phyloP scores from a whole-genome alignment of 2,329 filamentous ascomycete genomes.

The Pochonia chlamydosporia region DNA sequence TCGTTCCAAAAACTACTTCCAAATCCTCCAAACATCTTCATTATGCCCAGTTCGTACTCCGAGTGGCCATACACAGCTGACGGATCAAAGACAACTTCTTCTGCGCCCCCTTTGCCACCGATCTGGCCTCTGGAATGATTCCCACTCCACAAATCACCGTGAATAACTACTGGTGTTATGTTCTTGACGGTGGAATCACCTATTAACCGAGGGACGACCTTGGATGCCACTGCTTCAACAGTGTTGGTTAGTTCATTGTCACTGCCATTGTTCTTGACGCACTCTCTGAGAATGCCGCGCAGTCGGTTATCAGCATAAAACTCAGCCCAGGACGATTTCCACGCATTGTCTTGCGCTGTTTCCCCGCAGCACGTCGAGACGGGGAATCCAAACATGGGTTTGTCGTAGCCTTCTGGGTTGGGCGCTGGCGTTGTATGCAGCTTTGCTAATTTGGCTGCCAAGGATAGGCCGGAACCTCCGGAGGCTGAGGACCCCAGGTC shows the following conservation, averaged over 20 bases:
- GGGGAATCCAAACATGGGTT: constrained; percentile 74
- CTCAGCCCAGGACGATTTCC: constrained; percentile 68
- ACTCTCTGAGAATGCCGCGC: constrained; percentile 54
- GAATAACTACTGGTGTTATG: constrained; percentile 72
- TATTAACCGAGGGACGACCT: constrained; percentile 72
- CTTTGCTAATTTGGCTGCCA: constrained; percentile 72
- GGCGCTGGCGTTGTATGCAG: constrained; percentile 74
- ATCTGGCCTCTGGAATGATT: constrained; percentile 69
- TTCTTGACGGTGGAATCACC: constrained; percentile 57
- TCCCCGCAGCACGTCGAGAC: constrained; percentile 81
- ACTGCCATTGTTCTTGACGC: constrained; percentile 54
- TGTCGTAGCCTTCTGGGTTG: constrained; percentile 48
- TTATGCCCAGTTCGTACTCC: constrained; percentile 89
- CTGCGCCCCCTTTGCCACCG: constrained; percentile 43
- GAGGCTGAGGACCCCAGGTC: constrained; percentile 47
- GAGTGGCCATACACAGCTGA: constrained; percentile 77
- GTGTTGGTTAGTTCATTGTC: constrained; percentile 57
- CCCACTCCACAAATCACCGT: constrained; percentile 92
- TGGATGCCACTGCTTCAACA: constrained; percentile 57
- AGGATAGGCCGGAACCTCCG: constrained; percentile 43
- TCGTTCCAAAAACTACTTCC: constrained; percentile 64
- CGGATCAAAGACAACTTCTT: constrained; percentile 79
- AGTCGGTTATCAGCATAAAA: constrained; percentile 80
- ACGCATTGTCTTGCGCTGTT: constrained; percentile 75
- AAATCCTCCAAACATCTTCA: constrained; percentile 95